Base-by-base conservation (phyloP, 2,329 filamentous ascomycete genomes). In the Xylaria sp. region DNA sequence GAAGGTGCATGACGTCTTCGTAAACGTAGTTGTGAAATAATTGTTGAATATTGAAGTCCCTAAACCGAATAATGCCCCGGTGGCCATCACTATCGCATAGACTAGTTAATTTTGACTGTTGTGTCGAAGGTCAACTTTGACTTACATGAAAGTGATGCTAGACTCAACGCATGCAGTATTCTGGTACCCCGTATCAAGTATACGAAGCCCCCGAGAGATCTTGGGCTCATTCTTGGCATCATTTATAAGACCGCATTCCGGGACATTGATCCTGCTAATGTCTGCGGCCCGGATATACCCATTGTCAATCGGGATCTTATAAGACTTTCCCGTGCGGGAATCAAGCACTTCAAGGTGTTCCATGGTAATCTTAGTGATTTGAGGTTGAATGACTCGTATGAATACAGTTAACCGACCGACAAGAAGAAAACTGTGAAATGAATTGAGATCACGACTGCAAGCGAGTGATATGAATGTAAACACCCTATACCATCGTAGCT, bases 1-100 rank as follows among this genome's bases (percentile, higher is more conserved):
- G 73, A 23, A 83, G 76, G 63, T 81, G 68, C 74, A 75, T 75
- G 7, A 74, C 63, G 69, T 75, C 74, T 60, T 75, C 74, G 41
- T 73, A 73, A 12, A 72, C 72, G 43, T 75, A 73, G 63, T 74
- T 39, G 10, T 71, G 70, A 53, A 74, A 75, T 48, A 75, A 45
- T 32, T 70, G 62, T 43, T 75, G 57, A 34, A 75, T 74, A n/a
- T 69, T 64, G 57, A 73, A 72, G 39, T 71, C 74, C 41, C 74
- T 63, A 41, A 72, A 75, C 41, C 68, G 70, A 57, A 75, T 75
- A 20, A 69, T 71, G 18, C 73, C 74, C 3, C 66, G 68, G 3
- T 74, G 45, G 13, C 74, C 74, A 45, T 75, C 74, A 46, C 74
- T 75, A 18, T 45, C 34, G n/a, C 12, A 52, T 10, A 30, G 10